Evolutionary conservation across 352 stramenopile genomes (phyloP).

Genomic region (Thalassiosira livingstoniorum): DNA sequence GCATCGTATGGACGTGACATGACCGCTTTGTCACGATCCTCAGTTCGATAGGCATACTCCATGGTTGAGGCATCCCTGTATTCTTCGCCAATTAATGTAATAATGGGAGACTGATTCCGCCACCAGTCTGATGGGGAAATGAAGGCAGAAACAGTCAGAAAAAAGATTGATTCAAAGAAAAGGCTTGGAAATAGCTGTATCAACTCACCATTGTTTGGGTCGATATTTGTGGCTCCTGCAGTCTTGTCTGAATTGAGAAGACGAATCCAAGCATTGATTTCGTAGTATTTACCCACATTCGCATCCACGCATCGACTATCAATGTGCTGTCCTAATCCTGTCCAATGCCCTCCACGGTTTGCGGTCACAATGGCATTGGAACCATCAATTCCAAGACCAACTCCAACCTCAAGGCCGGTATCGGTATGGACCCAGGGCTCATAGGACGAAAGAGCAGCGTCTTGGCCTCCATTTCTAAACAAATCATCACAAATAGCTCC

Average conservation of each 20-base stretch:
- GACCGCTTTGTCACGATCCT: constrained; percentile 29
- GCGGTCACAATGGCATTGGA: constrained; percentile 53
- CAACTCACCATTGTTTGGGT: constrained; percentile 46
- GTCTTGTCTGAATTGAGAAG: constrained; percentile 33
- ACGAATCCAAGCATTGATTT: constrained; percentile 59
- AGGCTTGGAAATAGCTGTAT: no score
- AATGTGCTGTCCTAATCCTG: constrained; percentile 55
- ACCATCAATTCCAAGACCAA: constrained; percentile 34
- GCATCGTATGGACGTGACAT: constrained; percentile 43
- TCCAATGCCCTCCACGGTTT: constrained; percentile 34
- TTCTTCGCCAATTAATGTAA: constrained; percentile 11
- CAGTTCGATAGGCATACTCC: constrained; percentile 27
- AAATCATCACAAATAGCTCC: constrained; percentile 41
- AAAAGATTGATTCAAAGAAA: no score
- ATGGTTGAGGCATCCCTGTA: constrained; percentile 42
- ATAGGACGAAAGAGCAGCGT: constrained; percentile 9
- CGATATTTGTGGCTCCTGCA: constrained; percentile 35
- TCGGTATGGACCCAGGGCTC: constrained; percentile 51
- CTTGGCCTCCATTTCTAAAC: constrained; percentile 45
- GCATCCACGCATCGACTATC: constrained; percentile 52
- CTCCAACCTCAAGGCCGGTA: constrained; percentile 27
- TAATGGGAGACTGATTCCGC: constrained; percentile 28
- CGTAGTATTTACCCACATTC: constrained; percentile 44
- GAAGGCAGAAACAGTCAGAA: no score
- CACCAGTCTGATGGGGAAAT: no score